Evolutionary conservation across 148 eudicot species (phyloP).

Genomic region (Euryodendron excelsum): DNA sequence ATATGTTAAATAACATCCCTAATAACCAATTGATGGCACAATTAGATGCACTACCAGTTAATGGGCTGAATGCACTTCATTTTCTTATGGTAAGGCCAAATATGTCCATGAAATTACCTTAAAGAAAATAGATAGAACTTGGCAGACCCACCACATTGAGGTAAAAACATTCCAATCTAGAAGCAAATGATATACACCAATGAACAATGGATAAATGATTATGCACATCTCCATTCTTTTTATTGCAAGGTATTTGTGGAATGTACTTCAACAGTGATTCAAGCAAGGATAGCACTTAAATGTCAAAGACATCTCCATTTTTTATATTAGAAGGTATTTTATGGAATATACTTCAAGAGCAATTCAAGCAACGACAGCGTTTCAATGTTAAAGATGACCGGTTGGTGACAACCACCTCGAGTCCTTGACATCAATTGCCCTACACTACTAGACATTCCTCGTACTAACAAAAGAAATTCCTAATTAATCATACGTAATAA

Average conservation of each 20-base stretch:
- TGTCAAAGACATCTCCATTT: no score
- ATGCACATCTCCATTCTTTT: background rate
- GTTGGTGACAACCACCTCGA: background rate
- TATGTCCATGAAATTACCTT: background rate
- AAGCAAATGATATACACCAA: no score
- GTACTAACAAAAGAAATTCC: background rate
- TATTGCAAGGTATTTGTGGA: no score
- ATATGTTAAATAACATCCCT: background rate
- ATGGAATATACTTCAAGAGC: background rate
- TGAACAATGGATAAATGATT: background rate
- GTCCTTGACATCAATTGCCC: background rate
- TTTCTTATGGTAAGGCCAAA: background rate
- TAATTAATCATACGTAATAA: background rate
- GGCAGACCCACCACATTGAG: background rate
- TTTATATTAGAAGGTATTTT: background rate
- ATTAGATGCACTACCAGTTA: background rate
- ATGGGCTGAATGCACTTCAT: background rate
- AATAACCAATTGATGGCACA: background rate
- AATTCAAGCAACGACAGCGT: background rate
- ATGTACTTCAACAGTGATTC: no score
- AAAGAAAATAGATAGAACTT: background rate
- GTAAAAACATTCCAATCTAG: background rate
- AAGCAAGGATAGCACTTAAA: no score
- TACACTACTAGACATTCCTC: no score
- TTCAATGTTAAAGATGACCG: background rate